Evolutionary conservation across 768 basidiomycete species (phyloP).

Genomic region (Trametes maxima): DNA sequence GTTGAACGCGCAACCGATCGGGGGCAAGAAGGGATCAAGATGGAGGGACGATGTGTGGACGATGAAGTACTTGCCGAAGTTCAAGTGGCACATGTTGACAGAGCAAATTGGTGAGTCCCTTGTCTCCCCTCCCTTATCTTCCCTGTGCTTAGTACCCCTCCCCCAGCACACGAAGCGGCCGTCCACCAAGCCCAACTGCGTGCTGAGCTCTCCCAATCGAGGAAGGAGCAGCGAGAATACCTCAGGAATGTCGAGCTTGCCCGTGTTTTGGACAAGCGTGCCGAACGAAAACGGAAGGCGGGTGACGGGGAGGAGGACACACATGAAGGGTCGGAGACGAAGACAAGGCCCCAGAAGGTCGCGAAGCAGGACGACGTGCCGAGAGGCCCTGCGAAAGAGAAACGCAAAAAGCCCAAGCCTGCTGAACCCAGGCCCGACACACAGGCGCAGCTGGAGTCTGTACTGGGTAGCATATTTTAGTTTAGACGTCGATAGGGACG

Average conservation of each 20-base stretch:
- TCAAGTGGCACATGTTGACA: constrained; percentile 99
- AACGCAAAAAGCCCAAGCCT: constrained; percentile 19
- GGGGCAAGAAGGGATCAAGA: constrained; percentile 85
- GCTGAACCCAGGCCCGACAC: constrained; percentile 14
- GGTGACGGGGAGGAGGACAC: constrained; percentile 12
- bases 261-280: constrained; percentile 81
- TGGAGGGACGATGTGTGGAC: constrained; percentile 99
- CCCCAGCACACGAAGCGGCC: constrained; percentile 88
- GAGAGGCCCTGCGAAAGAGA: constrained; percentile 24
- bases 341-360: constrained; percentile 42
- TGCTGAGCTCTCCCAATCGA: constrained; percentile 86
- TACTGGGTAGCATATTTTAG: constrained; percentile 58
- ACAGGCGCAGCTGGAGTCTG: constrained; percentile 40
- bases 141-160: neutral
- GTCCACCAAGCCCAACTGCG: constrained; percentile 88
- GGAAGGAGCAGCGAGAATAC: constrained; percentile 88
- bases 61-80: constrained; percentile 97
- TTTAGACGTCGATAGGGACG: neutral
- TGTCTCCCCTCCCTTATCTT: neutral
- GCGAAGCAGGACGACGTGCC: constrained; percentile 2
- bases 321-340: constrained; percentile 26
- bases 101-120: constrained; percentile 92
- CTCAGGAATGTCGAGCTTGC: constrained; percentile 93
- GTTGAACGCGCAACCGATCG: constrained; percentile 95
- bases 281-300: constrained; percentile 48